These are phyloP conservation scores for Alloteropsis angusta DNA, from an alignment of 202 grass and related monocot species.

Conservation along the genomic window DNA sequence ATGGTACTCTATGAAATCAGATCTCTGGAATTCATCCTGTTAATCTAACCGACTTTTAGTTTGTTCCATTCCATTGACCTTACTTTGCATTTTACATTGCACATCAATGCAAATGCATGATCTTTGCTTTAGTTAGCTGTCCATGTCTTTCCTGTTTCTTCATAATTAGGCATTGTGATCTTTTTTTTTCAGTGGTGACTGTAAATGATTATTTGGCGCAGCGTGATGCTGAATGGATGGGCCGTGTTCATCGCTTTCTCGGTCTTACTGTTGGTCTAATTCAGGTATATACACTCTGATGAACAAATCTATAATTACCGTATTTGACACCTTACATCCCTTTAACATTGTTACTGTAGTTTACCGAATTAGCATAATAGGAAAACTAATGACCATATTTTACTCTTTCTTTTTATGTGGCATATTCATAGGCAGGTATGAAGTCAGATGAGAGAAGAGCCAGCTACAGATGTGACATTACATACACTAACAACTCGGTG, in stretches of 20 bases:
- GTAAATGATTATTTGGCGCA: slow-evolving; percentile 98
- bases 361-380: not conserved
- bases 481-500: slow-evolving; percentile 91
- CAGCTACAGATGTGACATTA: slow-evolving; percentile 84
- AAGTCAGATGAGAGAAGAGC: slow-evolving; percentile 61
- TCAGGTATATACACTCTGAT: slow-evolving; percentile 45
- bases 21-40: not conserved
- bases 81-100: not conserved
- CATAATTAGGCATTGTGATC: not conserved
- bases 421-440: slow-evolving; percentile 54
- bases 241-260: slow-evolving; percentile 86
- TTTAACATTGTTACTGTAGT: not conserved
- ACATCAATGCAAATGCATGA: not conserved
- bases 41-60: not conserved
- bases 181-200: slow-evolving; percentile 80
- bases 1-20: slow-evolving; percentile 45
- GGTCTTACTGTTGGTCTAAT: slow-evolving; percentile 85
- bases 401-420: slow-evolving; percentile 10
- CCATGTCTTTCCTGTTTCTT: slow-evolving; percentile 14
- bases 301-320: not conserved
- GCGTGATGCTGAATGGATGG: slow-evolving; percentile 99
- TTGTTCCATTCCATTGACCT: not conserved
- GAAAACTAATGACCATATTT: slow-evolving; percentile 16
- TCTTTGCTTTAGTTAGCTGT: not conserved
- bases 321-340: not conserved